These are phyloP conservation scores for Phaeoacremonium minimum DNA, from an alignment of 2,329 filamentous ascomycete species.

Conservation along the genomic window DNA sequence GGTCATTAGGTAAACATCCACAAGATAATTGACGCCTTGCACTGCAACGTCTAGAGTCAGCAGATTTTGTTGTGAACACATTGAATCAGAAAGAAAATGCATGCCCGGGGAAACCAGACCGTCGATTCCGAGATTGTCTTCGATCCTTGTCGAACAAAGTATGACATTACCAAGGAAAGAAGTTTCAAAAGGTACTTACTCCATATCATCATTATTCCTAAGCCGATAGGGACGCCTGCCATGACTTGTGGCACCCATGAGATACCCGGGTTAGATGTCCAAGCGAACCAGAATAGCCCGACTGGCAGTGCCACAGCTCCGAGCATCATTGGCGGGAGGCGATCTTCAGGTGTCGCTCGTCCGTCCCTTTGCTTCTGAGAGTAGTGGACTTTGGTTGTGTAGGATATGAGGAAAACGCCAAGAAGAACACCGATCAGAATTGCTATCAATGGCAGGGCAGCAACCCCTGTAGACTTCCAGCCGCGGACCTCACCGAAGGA, in stretches of 20 bases:
- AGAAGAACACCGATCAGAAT: conserved; percentile 49
- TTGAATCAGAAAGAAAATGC: no score
- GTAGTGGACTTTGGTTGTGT: conserved; percentile 38
- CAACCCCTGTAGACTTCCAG: conserved; percentile 42
- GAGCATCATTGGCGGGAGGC: conserved; percentile 51
- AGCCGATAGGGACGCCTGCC: conserved; percentile 59
- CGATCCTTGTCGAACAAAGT: no score
- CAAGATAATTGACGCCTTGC: conserved; percentile 86
- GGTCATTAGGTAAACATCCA: conserved; percentile 75
- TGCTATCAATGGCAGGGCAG: conserved; percentile 51
- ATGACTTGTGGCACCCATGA: conserved; percentile 9
- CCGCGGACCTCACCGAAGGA: conserved; percentile 47
- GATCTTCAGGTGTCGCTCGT: conserved; percentile 52
- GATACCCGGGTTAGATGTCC: conserved; percentile 40
- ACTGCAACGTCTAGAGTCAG: no score
- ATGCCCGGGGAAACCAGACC: no score
- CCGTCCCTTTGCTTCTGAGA: conserved; percentile 37
- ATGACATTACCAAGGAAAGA: no score
- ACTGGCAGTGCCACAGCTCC: conserved; percentile 49
- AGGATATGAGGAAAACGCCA: conserved; percentile 30
- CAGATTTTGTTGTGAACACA: no score
- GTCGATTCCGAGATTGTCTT: no score
- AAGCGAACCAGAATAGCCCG: conserved; percentile 54
- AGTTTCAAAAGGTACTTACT: no score
- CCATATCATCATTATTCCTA: conserved; percentile 73